phyloP scores from a whole-genome alignment of 2,329 filamentous ascomycete species.

The Metarhizium anisopliae region DNA sequence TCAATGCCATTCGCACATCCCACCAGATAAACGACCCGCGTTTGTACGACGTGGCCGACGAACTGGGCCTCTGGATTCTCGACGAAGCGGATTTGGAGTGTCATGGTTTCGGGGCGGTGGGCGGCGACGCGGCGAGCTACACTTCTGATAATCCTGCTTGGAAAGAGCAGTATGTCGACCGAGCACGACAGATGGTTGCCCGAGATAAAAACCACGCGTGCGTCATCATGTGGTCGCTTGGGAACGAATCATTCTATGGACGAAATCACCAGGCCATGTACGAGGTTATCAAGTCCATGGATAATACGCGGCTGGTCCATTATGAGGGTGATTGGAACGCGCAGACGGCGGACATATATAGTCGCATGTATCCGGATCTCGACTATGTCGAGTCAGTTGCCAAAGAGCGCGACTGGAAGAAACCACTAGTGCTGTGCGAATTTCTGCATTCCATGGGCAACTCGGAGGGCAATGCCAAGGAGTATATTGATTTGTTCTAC shows the following conservation, averaged over 20 bases:
- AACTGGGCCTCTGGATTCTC: slow-evolving; percentile 56
- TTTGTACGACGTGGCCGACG: slow-evolving; percentile 53
- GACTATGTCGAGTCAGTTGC: slow-evolving; percentile 33
- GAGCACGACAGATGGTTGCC: slow-evolving; percentile 54
- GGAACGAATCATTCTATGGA: slow-evolving; percentile 65
- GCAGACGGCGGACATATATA: slow-evolving; percentile 52
- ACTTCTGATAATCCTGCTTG: slow-evolving; percentile 53
- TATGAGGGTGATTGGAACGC: slow-evolving; percentile 56
- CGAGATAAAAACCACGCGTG: slow-evolving; percentile 52
- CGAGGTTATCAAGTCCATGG: slow-evolving; percentile 47
- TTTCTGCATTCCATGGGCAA: slow-evolving; percentile 62
- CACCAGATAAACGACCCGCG: slow-evolving; percentile 56
- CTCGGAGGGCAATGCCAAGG: slow-evolving; percentile 56
- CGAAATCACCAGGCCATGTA: slow-evolving; percentile 61
- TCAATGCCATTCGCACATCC: slow-evolving; percentile 61
- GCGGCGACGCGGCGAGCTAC: slow-evolving; percentile 27
- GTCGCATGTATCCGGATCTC: slow-evolving; percentile 54
- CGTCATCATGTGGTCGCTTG: slow-evolving; percentile 63
- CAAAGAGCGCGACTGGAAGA: slow-evolving; percentile 32
- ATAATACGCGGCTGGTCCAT: slow-evolving; percentile 50
- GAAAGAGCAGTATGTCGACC: slow-evolving; percentile 57
- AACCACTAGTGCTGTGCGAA: slow-evolving; percentile 51
- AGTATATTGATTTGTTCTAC: slow-evolving; percentile 59
- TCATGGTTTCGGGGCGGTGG: slow-evolving; percentile 38
- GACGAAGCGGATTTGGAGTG: slow-evolving; percentile 48